Conservation (phyloP, 2,329 filamentous ascomycete species). For the Pseudogymnoascus sp. region DNA sequence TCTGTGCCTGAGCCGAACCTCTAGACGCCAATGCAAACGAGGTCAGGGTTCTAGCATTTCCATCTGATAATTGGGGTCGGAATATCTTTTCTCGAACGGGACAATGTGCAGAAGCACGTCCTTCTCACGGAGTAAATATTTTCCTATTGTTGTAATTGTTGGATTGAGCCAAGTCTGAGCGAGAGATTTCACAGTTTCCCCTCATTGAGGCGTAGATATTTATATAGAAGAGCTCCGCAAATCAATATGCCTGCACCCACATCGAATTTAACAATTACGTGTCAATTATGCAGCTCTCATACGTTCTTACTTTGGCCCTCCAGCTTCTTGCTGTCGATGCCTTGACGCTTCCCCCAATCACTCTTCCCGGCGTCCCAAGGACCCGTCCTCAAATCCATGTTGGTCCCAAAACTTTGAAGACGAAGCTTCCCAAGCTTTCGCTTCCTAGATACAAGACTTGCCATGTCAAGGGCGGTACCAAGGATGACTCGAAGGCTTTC, state of each 20-base stretch:
- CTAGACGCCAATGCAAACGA: neutral
- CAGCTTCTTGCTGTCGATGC: conserved; percentile 1
- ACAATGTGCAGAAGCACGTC: neutral
- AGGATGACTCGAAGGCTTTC: conserved; percentile 37
- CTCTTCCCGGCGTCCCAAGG: neutral
- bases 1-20: neutral
- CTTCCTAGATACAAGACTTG: conserved; percentile 8
- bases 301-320: neutral
- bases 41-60: neutral
- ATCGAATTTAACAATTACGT: neutral
- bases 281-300: neutral
- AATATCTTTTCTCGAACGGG: neutral
- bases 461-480: conserved; percentile 23
- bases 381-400: neutral
- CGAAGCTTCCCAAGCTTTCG: neutral
- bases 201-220: neutral
- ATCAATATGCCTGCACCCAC: neutral
- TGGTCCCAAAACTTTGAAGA: neutral
- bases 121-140: conserved; percentile 6
- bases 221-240: conserved; percentile 4
- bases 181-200: neutral
- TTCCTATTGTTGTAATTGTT: neutral
- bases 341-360: neutral
- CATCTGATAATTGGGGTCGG: neutral
- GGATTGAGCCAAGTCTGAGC: neutral